These are phyloP conservation scores for Filosporella fistucella DNA, from an alignment of 495 filamentous ascomycete genomes.

Conservation along the genomic window DNA sequence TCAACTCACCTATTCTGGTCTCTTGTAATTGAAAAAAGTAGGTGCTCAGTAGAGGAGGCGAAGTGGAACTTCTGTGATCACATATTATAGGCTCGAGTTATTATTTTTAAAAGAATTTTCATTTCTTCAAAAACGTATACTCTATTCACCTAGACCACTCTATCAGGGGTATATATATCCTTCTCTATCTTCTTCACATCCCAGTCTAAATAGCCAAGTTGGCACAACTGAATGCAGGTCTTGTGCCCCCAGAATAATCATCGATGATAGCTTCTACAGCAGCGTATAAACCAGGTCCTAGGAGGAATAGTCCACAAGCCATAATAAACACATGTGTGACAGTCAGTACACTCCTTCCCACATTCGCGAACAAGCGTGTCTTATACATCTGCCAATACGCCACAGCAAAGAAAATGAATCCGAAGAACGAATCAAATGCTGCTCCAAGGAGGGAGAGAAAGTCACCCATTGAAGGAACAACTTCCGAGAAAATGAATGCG, in stretches of 20 bases:
- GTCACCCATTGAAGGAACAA: conserved; percentile 62
- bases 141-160: too few relatives aligned
- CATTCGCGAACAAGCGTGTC: conserved; percentile 28
- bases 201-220: conserved; percentile 41
- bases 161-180: too few relatives aligned
- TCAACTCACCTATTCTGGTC: too few relatives aligned
- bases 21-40: too few relatives aligned
- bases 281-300: conserved; percentile 46
- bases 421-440: conserved; percentile 43
- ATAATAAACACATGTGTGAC: conserved; percentile 38
- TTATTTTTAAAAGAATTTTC: too few relatives aligned
- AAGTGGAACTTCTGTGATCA: too few relatives aligned
- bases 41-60: too few relatives aligned
- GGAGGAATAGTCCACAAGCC: conserved; percentile 39
- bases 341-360: conserved; percentile 31
- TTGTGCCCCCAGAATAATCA: conserved; percentile 35
- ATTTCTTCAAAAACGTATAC: too few relatives aligned
- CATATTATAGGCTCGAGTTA: too few relatives aligned
- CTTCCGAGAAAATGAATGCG: conserved; percentile 61
- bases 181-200: too few relatives aligned
- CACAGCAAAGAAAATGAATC: conserved; percentile 38
- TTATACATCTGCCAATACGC: conserved; percentile 46
- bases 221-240: conserved; percentile 43
- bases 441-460: conserved; percentile 46
- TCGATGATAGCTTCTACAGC: conserved; percentile 47